Base-by-base conservation (phyloP, 805 yeast genomes). In the Wickerhamomyces bovis region DNA sequence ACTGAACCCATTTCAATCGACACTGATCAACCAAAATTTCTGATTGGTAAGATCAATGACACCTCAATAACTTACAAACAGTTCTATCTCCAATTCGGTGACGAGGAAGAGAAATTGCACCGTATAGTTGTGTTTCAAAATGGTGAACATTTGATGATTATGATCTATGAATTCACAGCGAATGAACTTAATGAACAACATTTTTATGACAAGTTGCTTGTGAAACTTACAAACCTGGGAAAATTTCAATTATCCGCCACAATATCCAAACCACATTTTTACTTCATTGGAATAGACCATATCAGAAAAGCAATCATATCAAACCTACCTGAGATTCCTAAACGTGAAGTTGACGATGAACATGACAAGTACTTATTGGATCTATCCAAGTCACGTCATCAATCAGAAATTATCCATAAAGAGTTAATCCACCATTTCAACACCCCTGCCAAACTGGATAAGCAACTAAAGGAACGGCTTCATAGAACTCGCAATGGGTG, bases 401-500 rank as follows among this genome's bases (percentile, higher is more conserved):
- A 54, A 41, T 49, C 56, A 2, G 36, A 42, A 12, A 23, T 51
- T 6, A 33, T 57, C 2, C 60, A 58, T 43, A 46, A 49, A 16
- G 61, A 58, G 20, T 25, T 58, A 11, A 48, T 51, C 1, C 33
- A 38, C 4, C 18, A 44, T 10, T 46, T 42, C 23, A 18, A 22
- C 39, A 9, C 40, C 40, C 21, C 44, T 28, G 6, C 13, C n/a
- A 41, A 35, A 28, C 23, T 16, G 15, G 48, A 43, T 3, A 20
- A 21, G 16, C 51, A 47, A 40, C 4, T 45, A n/a, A 44, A 36
- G 13, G 63, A 59, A 35, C 54, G 44, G 31, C 44, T 59, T 11
- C 46, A 44, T 20, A 46, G 54, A 7, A 50, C 53, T 10, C 49
- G 48, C 23, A 53, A 53, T 39, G 58, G 58, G 1, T 59, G 63